Evolutionary conservation across 2,329 filamentous ascomycete species (phyloP).

Genomic region (Nigrograna mackinnonii): DNA sequence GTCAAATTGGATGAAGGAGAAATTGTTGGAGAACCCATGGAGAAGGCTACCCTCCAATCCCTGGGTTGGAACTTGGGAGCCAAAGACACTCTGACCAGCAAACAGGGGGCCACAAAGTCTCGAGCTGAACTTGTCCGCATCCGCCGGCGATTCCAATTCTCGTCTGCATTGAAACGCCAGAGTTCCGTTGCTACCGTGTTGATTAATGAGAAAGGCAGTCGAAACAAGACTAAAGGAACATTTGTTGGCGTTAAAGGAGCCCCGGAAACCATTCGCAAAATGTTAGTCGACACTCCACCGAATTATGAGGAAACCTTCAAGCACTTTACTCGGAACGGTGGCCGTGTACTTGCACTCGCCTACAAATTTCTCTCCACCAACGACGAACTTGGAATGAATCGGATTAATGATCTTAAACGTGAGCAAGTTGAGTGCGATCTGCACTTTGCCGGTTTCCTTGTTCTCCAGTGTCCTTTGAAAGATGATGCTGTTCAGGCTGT

Average conservation of each 20-base stretch:
- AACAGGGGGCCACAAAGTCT: slow-evolving; percentile 55
- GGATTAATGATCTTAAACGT: slow-evolving; percentile 91
- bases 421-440: slow-evolving; percentile 87
- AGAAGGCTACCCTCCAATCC: slow-evolving; percentile 88
- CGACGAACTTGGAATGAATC: slow-evolving; percentile 77
- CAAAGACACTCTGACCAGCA: slow-evolving; percentile 81
- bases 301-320: slow-evolving; percentile 99
- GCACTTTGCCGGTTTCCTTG: slow-evolving; percentile 91
- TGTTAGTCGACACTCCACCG: slow-evolving; percentile 79
- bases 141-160: slow-evolving; percentile 97
- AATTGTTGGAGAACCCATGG: slow-evolving; percentile 97
- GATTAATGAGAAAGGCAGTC: slow-evolving; percentile 70
- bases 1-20: slow-evolving; percentile 97
- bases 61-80: slow-evolving; percentile 92
- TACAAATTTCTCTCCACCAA: slow-evolving; percentile 90
- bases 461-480: slow-evolving; percentile 93
- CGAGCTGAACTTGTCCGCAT: slow-evolving; percentile 81
- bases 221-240: slow-evolving; percentile 78
- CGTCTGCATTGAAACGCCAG: slow-evolving; percentile 92
- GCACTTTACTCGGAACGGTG: slow-evolving; percentile 94
- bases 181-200: slow-evolving; percentile 88
- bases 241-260: slow-evolving; percentile 97
- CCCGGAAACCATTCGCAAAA: slow-evolving; percentile 93
- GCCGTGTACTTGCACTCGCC: slow-evolving; percentile 87
- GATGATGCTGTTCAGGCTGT: slow-evolving; percentile 94